Conservation (phyloP, 495 filamentous ascomycete species). For the Hypoxylon crocopeplum region DNA sequence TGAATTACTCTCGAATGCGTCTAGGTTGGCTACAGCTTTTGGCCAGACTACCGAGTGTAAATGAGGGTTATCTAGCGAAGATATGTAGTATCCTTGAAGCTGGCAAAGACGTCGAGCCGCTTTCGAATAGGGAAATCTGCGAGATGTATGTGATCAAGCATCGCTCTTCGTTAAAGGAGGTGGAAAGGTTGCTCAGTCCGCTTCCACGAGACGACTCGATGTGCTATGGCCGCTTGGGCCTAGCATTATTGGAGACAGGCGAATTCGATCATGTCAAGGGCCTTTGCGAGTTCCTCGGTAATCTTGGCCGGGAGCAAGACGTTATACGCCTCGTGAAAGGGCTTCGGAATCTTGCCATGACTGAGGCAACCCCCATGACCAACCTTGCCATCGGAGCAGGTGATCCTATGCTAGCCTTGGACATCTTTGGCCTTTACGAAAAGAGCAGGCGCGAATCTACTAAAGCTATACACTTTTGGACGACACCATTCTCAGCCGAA, state of each 20-base stretch:
- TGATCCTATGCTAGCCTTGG: constrained; percentile 28
- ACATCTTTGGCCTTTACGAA: constrained; percentile 30
- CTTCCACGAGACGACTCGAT: not conserved
- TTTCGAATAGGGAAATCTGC: constrained; percentile 30
- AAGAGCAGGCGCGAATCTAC: constrained; percentile 6
- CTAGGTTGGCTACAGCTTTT: constrained; percentile 35
- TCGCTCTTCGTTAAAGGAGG: constrained; percentile 10
- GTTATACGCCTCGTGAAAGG: constrained; percentile 16
- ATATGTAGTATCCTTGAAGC: constrained; percentile 27
- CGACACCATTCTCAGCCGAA: constrained; percentile 9
- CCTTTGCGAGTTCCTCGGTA: constrained; percentile 21
- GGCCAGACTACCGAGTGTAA: constrained; percentile 30
- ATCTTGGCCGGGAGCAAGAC: constrained; percentile 28
- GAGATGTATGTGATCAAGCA: constrained; percentile 26
- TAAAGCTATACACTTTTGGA: constrained; percentile 20
- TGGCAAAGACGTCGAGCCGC: not conserved
- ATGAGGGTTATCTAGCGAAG: constrained; percentile 13
- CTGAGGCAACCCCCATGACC: constrained; percentile 3
- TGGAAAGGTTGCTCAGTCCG: not conserved
- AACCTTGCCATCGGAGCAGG: constrained; percentile 23
- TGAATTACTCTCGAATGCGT: constrained; percentile 21
- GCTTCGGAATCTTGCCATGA: constrained; percentile 7
- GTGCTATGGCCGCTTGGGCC: constrained; percentile 7
- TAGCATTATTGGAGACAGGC: constrained; percentile 11
- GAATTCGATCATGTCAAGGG: constrained; percentile 10